Conservation (phyloP, 164 flowering plant species). For the Chloranthus sessilifolius region DNA sequence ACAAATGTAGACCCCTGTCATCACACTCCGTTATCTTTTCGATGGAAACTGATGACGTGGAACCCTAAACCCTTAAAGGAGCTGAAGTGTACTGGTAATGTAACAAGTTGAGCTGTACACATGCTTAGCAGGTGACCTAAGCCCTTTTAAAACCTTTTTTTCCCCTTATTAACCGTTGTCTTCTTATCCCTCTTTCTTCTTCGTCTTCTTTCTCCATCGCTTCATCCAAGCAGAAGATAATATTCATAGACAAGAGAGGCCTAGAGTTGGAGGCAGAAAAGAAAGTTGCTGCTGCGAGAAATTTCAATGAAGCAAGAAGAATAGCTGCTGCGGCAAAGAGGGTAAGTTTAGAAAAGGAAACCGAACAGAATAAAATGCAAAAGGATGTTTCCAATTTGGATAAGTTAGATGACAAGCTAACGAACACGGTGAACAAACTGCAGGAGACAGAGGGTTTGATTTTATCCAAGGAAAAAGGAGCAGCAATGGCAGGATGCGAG, state of each 20-base stretch:
- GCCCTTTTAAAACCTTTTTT: too few relatives aligned
- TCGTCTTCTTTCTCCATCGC: too few relatives aligned
- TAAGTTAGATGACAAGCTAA: conserved; percentile 46
- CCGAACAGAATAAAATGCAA: conserved; percentile 35
- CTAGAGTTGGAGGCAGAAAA: conserved; percentile 83
- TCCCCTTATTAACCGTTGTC: too few relatives aligned
- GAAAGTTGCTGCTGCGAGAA: conserved; percentile 78
- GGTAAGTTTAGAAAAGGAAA: conserved; percentile 52
- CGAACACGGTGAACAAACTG: conserved; percentile 34
- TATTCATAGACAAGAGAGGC: conserved; percentile 64
- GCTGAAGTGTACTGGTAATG: too few relatives aligned
- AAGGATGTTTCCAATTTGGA: conserved; percentile 32
- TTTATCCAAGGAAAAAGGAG: conserved; percentile 52
- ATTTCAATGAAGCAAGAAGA: conserved; percentile 85
- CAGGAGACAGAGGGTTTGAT: conserved; percentile 47
- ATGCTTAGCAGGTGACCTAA: too few relatives aligned
- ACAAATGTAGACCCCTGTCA: too few relatives aligned
- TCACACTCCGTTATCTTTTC: too few relatives aligned
- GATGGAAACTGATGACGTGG: too few relatives aligned
- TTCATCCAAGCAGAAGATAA: conserved; percentile 53
- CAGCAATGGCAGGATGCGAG: conserved; percentile 55
- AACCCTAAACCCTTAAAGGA: too few relatives aligned
- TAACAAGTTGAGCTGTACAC: too few relatives aligned
- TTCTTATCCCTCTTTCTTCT: too few relatives aligned
- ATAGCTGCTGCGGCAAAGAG: conserved; percentile 70